Percentiles rank a stretch among this genome's conserved stretches.
Evolutionary conservation across 495 filamentous ascomycete genomes (phyloP).

Genomic region (Podospora anserina): DNA sequence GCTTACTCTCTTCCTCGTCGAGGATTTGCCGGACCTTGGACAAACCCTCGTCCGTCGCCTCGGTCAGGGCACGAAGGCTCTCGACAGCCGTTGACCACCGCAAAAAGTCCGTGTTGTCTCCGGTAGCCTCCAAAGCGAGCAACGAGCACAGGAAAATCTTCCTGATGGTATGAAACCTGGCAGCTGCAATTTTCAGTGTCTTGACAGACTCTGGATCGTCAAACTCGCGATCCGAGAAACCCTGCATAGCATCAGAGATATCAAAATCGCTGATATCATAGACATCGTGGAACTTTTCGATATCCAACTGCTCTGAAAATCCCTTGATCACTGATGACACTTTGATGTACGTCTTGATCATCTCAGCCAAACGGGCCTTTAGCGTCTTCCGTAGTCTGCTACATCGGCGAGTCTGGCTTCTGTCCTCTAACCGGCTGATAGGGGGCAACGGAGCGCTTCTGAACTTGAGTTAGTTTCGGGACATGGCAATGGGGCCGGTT

Average conservation of each 20-base stretch:
- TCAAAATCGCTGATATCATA: conserved; percentile 85
- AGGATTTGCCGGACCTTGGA: conserved; percentile 62
- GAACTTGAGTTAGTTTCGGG: conserved; percentile 38
- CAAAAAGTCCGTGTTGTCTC: conserved; percentile 71
- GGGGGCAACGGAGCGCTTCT: conserved; percentile 85
- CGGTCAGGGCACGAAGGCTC: conserved; percentile 62
- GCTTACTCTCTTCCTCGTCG: conserved; percentile 80
- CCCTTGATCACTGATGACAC: conserved; percentile 63
- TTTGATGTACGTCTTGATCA: conserved; percentile 67
- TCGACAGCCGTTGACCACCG: conserved; percentile 78
- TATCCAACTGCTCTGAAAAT: conserved; percentile 70
- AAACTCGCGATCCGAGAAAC: conserved; percentile 57
- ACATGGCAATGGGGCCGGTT: conserved; percentile 9
- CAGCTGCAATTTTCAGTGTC: conserved; percentile 71
- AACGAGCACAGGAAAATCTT: conserved; percentile 83
- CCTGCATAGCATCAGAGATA: conserved; percentile 61
- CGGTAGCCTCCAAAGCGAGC: conserved; percentile 82
- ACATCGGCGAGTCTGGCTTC: conserved; percentile 74
- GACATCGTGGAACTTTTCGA: conserved; percentile 87
- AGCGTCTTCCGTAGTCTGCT: conserved; percentile 71
- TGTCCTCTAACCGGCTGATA: conserved; percentile 75
- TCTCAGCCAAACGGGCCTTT: conserved; percentile 61
- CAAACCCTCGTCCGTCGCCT: conserved; percentile 54
- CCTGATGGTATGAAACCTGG: conserved; percentile 73
- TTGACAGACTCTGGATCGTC: conserved; percentile 78